phyloP scores from a whole-genome alignment of 371 early-diverging fungal species.

The Blakeslea trispora region DNA sequence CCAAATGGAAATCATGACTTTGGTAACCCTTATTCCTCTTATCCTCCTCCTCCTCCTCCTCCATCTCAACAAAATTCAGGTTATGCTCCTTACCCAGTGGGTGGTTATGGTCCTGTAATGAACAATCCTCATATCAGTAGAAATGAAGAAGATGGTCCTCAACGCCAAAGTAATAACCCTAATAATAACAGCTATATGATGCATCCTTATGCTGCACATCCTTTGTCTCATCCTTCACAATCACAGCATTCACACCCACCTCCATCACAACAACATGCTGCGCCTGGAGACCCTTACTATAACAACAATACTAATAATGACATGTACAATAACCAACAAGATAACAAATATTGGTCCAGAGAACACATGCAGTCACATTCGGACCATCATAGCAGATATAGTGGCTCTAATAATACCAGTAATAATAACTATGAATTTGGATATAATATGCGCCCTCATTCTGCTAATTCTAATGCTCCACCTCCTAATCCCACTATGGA shows the following conservation, averaged over 20 bases:
- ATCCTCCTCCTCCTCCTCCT: slow-evolving; percentile 13
- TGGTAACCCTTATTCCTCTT: slow-evolving; percentile 18
- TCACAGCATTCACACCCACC: neutral
- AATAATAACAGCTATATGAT: slow-evolving; percentile 9
- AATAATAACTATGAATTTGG: slow-evolving; percentile 19
- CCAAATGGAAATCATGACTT: slow-evolving; percentile 5
- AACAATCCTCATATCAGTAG: slow-evolving; percentile 11
- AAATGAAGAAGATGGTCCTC: slow-evolving; percentile 14
- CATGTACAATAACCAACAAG: neutral
- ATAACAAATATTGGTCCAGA: neutral
- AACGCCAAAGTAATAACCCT: neutral
- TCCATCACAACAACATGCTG: neutral
- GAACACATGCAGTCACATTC: neutral
- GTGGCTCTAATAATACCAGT: neutral
- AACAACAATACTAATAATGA: neutral
- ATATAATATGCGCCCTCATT: slow-evolving; percentile 16
- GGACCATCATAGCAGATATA: slow-evolving; percentile 3
- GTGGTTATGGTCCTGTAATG: slow-evolving; percentile 10
- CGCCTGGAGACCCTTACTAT: neutral
- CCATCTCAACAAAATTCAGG: slow-evolving; percentile 5
- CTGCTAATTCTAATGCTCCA: neutral
- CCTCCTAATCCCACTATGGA: slow-evolving; percentile 8
- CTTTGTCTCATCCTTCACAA: neutral
- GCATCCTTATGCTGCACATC: slow-evolving; percentile 24
- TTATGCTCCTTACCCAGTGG: slow-evolving; percentile 18